Conservation (phyloP, 192 early-diverging fungal genomes). For the Entomortierella lignicola region DNA sequence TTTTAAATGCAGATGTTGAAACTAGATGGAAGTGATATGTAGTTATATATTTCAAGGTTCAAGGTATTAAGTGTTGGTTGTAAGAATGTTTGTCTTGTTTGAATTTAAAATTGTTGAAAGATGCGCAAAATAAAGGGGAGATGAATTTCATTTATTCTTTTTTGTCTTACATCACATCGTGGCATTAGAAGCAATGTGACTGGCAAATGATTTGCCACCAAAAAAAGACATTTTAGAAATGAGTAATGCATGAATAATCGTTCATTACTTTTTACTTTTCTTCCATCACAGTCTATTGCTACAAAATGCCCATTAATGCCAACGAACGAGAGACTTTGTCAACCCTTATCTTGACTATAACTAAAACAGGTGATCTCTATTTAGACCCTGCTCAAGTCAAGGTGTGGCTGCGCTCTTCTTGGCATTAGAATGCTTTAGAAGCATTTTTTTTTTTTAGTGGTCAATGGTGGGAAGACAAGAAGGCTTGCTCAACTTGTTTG, state of each 20-base stretch:
- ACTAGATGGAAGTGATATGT: neutral
- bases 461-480: neutral
- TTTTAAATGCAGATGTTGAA: neutral
- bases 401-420: constrained; percentile 6
- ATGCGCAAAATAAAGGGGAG: no score
- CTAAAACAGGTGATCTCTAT: constrained; percentile 49
- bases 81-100: no score
- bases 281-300: constrained; percentile 18
- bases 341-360: constrained; percentile 9
- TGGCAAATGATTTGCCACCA: constrained; percentile 1
- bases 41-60: no score
- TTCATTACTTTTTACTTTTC: no score
- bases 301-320: constrained; percentile 29
- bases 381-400: constrained; percentile 43
- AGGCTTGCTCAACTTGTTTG: neutral
- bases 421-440: neutral
- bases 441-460: no score
- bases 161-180: no score
- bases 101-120: no score
- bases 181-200: no score
- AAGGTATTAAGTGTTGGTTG: no score
- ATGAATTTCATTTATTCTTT: no score
- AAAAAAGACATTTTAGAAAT: neutral
- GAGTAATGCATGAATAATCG: neutral
- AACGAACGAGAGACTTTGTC: constrained; percentile 35